Base-by-base conservation (phyloP, 73 alveolate genomes). In the Paramecium octaurelia region DNA sequence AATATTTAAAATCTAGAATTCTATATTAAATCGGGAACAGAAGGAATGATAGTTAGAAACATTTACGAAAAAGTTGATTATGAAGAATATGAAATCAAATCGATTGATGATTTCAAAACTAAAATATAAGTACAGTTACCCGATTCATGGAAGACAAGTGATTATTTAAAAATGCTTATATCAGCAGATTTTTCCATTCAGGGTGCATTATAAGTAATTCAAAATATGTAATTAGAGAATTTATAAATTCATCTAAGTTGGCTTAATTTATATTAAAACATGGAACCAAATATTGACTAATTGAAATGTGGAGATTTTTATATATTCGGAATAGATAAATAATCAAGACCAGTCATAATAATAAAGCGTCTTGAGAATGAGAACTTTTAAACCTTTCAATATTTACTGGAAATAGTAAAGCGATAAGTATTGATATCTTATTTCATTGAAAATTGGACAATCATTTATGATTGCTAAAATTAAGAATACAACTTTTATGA, bases 11-110 rank as follows among this genome's bases (percentile, higher is more conserved):
- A 64, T 64, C 84, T 73, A 73, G 87, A 73, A 43, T 73, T 29
- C 59, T 73, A 73, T 40, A 73, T 73, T 21, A 73, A 73, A 40
- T 73, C 87, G 12, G 87, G 87, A 73, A 73, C 59, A 8, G 87
- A 73, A 29, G 87, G 87, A 3, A 40, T 40, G 59, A 73, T 73
- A 2, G 87, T 73, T 35, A 73, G 87, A 73, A 73, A 73, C 38
- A 40, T 73, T 73, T 73, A 73, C 38, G 87, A 73, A 40, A 73
- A 73, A 73, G 87, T 73, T 31, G 87, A 73, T 36, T 73, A 73
- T 73, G 87, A 73, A 36, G 87, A 73, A 73, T 73, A 73, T 73
- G 87, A 73, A 40, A 35, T 36, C 20, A 73, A 35, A 34, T 40
- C 27, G 46, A 73, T 73, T 16, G 87, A 73, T 20, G 21, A 40